A percentile compares a stretch with the other conserved stretches of the same genome.
phyloP scores from a whole-genome alignment of 1,284 basidiomycete species.

The Sporisorium exsertum region DNA sequence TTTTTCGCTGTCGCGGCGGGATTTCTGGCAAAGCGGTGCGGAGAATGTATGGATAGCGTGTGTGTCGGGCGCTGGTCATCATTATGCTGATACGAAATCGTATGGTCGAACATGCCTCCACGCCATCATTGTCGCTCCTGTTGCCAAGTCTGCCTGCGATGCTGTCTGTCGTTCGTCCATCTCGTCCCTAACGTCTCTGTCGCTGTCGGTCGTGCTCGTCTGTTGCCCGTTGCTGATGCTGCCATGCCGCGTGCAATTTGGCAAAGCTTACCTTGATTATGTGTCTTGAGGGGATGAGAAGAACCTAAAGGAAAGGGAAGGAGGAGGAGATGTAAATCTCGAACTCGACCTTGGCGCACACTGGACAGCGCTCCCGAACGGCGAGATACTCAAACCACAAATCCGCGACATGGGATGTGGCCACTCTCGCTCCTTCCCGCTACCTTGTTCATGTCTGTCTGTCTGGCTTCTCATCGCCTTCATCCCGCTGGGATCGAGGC shows the following conservation, averaged over 20 bases:
- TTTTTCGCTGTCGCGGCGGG: not conserved
- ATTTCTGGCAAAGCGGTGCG: not conserved
- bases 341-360: constrained; percentile 18
- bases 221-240: constrained; percentile 15
- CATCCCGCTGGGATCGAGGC: not conserved
- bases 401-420: not conserved
- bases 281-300: constrained; percentile 54
- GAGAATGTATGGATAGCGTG: not conserved
- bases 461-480: not conserved
- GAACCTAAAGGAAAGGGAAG: constrained; percentile 42
- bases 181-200: constrained; percentile 14
- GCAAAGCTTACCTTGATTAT: constrained; percentile 48
- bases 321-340: constrained; percentile 25
- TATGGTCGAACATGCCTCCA: not conserved
- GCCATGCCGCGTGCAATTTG: constrained; percentile 22
- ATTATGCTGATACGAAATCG: not conserved
- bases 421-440: constrained; percentile 5
- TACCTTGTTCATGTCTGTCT: not conserved
- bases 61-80: not conserved
- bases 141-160: constrained; percentile 3
- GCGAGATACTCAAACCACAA: not conserved
- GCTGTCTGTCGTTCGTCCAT: not conserved
- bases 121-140: constrained; percentile 1
- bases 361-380: not conserved
- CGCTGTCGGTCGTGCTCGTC: constrained; percentile 11